A percentile compares a stretch with the other conserved stretches of the same genome.
Conservation (phyloP, 1,284 basidiomycete species). For the Somion occarium region DNA sequence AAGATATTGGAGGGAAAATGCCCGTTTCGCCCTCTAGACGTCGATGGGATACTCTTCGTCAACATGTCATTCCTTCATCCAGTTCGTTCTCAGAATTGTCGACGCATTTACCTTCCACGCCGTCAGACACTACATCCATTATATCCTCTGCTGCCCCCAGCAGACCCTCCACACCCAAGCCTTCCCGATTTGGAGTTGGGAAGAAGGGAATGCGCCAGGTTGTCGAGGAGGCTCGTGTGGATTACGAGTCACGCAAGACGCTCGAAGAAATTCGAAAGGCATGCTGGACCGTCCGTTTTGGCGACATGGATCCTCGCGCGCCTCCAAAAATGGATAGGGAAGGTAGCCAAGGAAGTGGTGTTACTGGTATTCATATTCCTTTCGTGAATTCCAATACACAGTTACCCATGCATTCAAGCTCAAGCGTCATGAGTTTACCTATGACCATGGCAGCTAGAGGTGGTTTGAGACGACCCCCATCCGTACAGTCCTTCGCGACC, state of each 20-base stretch:
- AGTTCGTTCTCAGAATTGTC: constrained; percentile 14
- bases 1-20: neutral
- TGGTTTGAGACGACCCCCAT: constrained; percentile 35
- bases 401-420: constrained; percentile 24
- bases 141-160: constrained; percentile 22
- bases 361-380: constrained; percentile 40
- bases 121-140: constrained; percentile 18
- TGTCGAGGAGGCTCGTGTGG: constrained; percentile 49
- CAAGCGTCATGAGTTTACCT: constrained; percentile 20
- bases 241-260: constrained; percentile 41
- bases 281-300: constrained; percentile 43
- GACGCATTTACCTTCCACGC: constrained; percentile 16
- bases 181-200: constrained; percentile 46
- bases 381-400: constrained; percentile 39
- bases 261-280: constrained; percentile 46
- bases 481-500: constrained; percentile 30
- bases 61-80: constrained; percentile 41
- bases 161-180: constrained; percentile 40
- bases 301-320: constrained; percentile 27
- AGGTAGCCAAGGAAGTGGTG: constrained; percentile 25
- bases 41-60: constrained; percentile 51
- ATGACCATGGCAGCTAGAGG: constrained; percentile 24
- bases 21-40: constrained; percentile 30
- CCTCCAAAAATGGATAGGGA: constrained; percentile 30
- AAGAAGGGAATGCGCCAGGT: constrained; percentile 52